Evolutionary conservation across 257 asterid genomes (phyloP).

Genomic region (Solanum bulbocastanum): DNA sequence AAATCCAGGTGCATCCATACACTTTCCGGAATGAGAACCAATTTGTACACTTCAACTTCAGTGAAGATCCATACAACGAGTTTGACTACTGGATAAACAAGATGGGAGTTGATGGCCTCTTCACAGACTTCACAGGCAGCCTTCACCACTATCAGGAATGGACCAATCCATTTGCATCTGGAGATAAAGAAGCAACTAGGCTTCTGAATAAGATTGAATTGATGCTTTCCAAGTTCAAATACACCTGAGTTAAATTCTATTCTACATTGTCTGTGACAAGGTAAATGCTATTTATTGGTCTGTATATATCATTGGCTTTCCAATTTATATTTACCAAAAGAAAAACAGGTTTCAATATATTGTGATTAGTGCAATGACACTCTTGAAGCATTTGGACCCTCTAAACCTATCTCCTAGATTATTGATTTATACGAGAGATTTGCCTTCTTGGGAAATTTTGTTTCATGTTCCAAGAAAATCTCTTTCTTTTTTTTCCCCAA

Average conservation of each 20-base stretch:
- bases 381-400: not conserved
- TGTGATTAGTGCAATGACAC: not conserved
- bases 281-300: not conserved
- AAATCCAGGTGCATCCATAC: slow-evolving; percentile 84
- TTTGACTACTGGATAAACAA: slow-evolving; percentile 67
- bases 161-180: slow-evolving; percentile 41
- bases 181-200: slow-evolving; percentile 37
- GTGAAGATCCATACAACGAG: slow-evolving; percentile 78
- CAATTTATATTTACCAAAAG: not conserved
- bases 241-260: not conserved
- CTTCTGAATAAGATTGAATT: slow-evolving; percentile 44
- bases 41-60: slow-evolving; percentile 79
- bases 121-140: slow-evolving; percentile 91
- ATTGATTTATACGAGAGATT: not conserved
- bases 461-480: not conserved
- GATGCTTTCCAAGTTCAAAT: slow-evolving; percentile 49
- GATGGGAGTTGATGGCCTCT: slow-evolving; percentile 84
- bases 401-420: not conserved
- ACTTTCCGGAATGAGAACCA: slow-evolving; percentile 73
- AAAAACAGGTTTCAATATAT: not conserved
- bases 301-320: not conserved
- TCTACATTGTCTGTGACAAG: not conserved
- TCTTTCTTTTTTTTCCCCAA: too few relatives aligned
- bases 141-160: slow-evolving; percentile 81
- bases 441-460: not conserved